Percentiles rank a stretch among this genome's conserved stretches.
Evolutionary conservation across 768 basidiomycete genomes (phyloP).

Genomic region (Hemileccinum rubropunctum): DNA sequence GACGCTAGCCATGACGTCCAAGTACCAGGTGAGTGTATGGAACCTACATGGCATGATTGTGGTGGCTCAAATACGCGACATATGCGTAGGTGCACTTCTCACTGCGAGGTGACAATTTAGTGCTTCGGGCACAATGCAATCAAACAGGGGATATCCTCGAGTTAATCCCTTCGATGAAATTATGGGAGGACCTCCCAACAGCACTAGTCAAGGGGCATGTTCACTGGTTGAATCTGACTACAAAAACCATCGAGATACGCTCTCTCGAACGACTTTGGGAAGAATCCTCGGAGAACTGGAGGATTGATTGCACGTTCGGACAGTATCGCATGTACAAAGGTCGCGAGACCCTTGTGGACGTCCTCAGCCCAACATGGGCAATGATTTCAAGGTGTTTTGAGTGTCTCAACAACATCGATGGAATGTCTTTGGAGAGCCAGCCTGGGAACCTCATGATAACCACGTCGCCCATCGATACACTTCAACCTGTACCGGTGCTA

Average conservation of each 20-base stretch:
- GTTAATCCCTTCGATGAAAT: constrained; percentile 12
- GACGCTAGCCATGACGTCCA: constrained; percentile 1
- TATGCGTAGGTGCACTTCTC: constrained; percentile 12
- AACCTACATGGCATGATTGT: not conserved
- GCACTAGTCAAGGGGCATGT: constrained; percentile 10
- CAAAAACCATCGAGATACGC: not conserved
- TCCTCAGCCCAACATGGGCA: constrained; percentile 15
- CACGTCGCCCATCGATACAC: no score
- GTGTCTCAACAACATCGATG: constrained; percentile 2
- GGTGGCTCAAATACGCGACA: not conserved
- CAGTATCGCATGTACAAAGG: constrained; percentile 1
- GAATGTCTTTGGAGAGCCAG: no score
- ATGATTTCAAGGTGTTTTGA: constrained; percentile 16
- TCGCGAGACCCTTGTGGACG: constrained; percentile 10
- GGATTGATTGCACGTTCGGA: constrained; percentile 1
- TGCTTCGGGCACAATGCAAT: constrained; percentile 8
- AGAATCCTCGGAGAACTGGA: constrained; percentile 5
- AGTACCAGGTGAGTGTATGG: constrained; percentile 5
- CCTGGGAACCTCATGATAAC: constrained; percentile 14
- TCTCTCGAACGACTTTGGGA: constrained; percentile 1
- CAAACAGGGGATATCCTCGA: constrained; percentile 4
- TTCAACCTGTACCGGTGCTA: not conserved
- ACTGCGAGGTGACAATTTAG: not conserved
- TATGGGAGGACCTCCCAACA: constrained; percentile 17
- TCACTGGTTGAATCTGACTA: constrained; percentile 22